Percentiles rank a stretch among this genome's conserved stretches.
Conservation (phyloP, 1,139 yeast genomes). For the Kurtzmaniella quercitrusa region DNA sequence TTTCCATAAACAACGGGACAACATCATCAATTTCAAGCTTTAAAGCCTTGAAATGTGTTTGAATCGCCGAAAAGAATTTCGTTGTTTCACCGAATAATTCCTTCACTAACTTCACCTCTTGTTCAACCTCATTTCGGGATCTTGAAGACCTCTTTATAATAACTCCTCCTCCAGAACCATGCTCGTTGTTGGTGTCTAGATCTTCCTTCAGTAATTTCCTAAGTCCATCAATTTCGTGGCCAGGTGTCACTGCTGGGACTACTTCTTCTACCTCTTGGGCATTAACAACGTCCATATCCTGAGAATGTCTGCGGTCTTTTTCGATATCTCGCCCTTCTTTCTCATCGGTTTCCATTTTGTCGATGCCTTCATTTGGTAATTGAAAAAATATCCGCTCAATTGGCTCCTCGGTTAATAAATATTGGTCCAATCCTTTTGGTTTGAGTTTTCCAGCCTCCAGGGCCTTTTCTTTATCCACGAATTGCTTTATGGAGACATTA, state of each 20-base stretch:
- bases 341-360: conserved; percentile 26
- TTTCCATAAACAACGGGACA: conserved; percentile 11
- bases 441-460: conserved; percentile 33
- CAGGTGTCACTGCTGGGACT: background rate
- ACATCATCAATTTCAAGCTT: conserved; percentile 15
- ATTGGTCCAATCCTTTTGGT: conserved; percentile 43
- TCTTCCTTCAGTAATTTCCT: conserved; percentile 26
- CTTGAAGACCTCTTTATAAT: conserved; percentile 30
- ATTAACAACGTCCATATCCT: conserved; percentile 10
- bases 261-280: conserved; percentile 2
- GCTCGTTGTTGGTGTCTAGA: conserved; percentile 17
- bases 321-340: conserved; percentile 16
- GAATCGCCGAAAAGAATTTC: conserved; percentile 18
- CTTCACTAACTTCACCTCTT: conserved; percentile 18
- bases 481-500: conserved; percentile 23
- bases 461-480: conserved; percentile 27
- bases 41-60: conserved; percentile 12
- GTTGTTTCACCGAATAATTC: conserved; percentile 23
- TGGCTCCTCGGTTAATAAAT: conserved; percentile 44
- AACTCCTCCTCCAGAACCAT: background rate
- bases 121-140: conserved; percentile 17
- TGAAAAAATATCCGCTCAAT: conserved; percentile 37
- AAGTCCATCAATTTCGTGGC: background rate
- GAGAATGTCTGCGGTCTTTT: conserved; percentile 16
- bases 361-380: conserved; percentile 4